These are phyloP conservation scores for Beauveria scarabaeidicola DNA, from an alignment of 2,329 filamentous ascomycete genomes.

Conservation along the genomic window DNA sequence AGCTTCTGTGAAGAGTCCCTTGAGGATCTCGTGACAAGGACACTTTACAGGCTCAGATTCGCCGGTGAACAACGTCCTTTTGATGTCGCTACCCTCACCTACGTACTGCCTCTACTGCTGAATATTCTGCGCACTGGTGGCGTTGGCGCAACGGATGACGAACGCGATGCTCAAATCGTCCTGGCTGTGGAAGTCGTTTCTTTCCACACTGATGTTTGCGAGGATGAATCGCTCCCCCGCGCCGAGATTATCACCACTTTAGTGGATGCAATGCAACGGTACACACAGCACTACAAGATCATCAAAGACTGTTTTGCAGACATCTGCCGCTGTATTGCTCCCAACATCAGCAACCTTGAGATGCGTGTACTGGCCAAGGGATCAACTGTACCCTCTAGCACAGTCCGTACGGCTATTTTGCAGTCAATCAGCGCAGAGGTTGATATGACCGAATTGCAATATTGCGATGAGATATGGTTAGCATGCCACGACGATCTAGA, in stretches of 20 bases:
- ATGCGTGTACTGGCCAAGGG: constrained; percentile 69
- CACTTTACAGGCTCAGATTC: constrained; percentile 85
- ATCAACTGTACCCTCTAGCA: constrained; percentile 66
- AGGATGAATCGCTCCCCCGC: constrained; percentile 68
- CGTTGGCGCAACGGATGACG: constrained; percentile 63
- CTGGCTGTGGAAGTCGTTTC: constrained; percentile 81
- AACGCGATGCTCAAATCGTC: constrained; percentile 81
- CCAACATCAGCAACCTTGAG: constrained; percentile 68
- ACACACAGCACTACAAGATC: constrained; percentile 88
- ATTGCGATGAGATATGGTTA: constrained; percentile 88
- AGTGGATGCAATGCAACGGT: constrained; percentile 75
- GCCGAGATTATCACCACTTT: constrained; percentile 63
- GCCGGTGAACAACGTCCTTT: constrained; percentile 90
- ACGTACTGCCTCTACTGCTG: constrained; percentile 75
- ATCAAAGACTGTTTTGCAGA: constrained; percentile 89
- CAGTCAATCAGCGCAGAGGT: constrained; percentile 88
- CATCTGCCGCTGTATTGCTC: constrained; percentile 73
- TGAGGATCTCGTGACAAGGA: constrained; percentile 73
- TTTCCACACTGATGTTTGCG: constrained; percentile 76
- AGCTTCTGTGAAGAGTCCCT: constrained; percentile 72
- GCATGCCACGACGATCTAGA: constrained; percentile 83
- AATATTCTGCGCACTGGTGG: constrained; percentile 72
- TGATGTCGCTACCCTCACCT: constrained; percentile 78
- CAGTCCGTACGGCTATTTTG: constrained; percentile 75
- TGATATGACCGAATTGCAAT: constrained; percentile 78